A percentile compares a stretch with the other conserved stretches of the same genome.
These are phyloP conservation scores for Sideroxylon spinosum DNA, from an alignment of 179 eudicot genomes.

Conservation along the genomic window DNA sequence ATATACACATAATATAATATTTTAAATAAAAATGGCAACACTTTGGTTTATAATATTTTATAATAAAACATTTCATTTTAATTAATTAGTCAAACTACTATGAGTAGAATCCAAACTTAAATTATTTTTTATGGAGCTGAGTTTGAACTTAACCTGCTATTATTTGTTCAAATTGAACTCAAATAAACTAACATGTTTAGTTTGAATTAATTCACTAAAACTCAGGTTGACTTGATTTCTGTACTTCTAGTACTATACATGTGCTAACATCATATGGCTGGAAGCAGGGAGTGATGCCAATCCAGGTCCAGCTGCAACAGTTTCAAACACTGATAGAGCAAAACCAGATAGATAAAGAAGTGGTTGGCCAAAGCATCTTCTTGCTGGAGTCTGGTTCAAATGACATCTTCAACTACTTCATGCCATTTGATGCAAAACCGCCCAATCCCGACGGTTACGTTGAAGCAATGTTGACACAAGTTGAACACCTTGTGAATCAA, in stretches of 20 bases:
- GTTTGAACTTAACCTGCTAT: no score
- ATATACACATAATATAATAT: no score
- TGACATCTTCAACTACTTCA: conserved; percentile 53
- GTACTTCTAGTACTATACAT: not conserved
- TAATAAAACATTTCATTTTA: no score
- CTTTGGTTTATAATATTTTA: no score
- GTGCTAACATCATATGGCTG: not conserved
- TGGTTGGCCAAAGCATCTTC: conserved; percentile 31
- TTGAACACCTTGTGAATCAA: conserved; percentile 22
- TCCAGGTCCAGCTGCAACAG: conserved; percentile 49
- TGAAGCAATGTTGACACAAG: conserved; percentile 44
- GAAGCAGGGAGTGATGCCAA: conserved; percentile 44
- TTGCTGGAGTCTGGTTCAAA: conserved; percentile 57
- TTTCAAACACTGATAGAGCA: conserved; percentile 34
- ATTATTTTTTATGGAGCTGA: no score
- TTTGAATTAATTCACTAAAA: no score
- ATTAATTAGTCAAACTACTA: no score
- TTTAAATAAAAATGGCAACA: no score
- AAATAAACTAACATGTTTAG: no score
- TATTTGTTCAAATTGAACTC: no score
- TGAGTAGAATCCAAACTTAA: no score
- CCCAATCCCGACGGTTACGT: conserved; percentile 33
- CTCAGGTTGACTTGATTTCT: not conserved
- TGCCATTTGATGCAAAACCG: conserved; percentile 22
- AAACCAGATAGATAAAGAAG: conserved; percentile 32